Evolutionary conservation across 306 rosid species (phyloP), one percentile per base, ranked within the genome.

Genomic region (Cicer chorassanicum): DNA sequence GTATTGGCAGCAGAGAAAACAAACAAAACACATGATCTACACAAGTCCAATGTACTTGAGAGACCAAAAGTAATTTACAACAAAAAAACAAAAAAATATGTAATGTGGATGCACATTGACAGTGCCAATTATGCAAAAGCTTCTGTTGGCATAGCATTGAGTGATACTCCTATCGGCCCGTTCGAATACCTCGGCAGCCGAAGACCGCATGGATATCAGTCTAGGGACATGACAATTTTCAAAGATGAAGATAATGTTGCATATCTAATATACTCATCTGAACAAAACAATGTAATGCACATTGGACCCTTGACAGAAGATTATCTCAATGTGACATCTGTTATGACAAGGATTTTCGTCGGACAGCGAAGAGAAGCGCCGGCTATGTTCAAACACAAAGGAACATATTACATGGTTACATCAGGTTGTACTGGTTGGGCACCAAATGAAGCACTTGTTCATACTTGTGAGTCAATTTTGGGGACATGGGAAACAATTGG

Each of bases 101-200:
- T 92, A 40, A 94, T 94, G 97, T 94, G 93, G 96, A 94, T 91
- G 97, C 98, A 91, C 78, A 82, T 94, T n/a, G 98, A 94, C 9
- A 88, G 90, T 80, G 84, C 75, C 65, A 94, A 91, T 87, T 94
- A 94, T 53, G 90, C 97, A 2, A 94, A 94, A 84, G 97, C 98
- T 73, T 43, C 96, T 2, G 85, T 88, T 18, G 98, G 98, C 12
- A 40, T 86, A 39, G 97, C 98, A 10, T 3, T 60, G 18, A 34
- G 65, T 34, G 65, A 60, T 34, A 76, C 84, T 68, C 92, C 98
- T 12, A 81, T 84, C 12, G 98, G 98, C 54, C 92, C 98, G 48
- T 94, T 94, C 62, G 70, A 81, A 59, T 94, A 91, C 81, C 88
- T 94, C 5, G 84, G 90, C 60, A 88, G 98, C 90, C 85, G 87